Evolutionary conservation across 2,329 filamentous ascomycete species (phyloP), one percentile per base, ranked within the genome.

Genomic region (Arthrobotrys sinensis): DNA sequence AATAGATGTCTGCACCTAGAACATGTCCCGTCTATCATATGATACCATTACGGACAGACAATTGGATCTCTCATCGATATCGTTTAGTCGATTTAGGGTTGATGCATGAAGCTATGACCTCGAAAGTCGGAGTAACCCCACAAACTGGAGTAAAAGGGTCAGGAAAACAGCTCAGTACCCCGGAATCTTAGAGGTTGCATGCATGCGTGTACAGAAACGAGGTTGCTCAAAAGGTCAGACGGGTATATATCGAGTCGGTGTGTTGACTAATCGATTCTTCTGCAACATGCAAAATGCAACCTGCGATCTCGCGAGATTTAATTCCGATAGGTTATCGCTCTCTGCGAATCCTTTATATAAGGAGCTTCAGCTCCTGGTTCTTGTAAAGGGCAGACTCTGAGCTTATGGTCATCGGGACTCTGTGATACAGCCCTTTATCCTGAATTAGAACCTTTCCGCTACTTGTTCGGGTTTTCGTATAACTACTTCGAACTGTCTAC

Each of bases 131-230:
- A 60, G 34, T 43, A 60, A 60, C 55, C 55, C 55, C 55, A 43
- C 55, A 60, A 60, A 24, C 19, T 43, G 28, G 55, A 28, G 16
- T 48, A 21, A 48, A 3, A 6, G 5, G 40, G 32, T 21, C 36
- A 38, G 32, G 21, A 60, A 60, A 60, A 43, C 55, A n/a, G 19
- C 55, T 60, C 36, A 43, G n/a, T 4, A 40, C 34, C 36, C 55
- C 36, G 36, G 55, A 28, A 14, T 21, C 28, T 16, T 38, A 43
- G 55, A 60, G 1, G 8, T 14, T 28, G 38, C 24, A 45, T n/a
- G 4, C 52, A 57, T 60, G 55, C 36, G 8, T 60, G 10, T 60
- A 36, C 55, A 43, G 55, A 60, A 60, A 60, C 55, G 55, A 60
- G 55, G 55, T 60, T 43, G 55, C 8, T 19, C 8, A 21, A 6